Conservation (phyloP, 2,329 filamentous ascomycete species). For the Paracoccidioides lutzii region DNA sequence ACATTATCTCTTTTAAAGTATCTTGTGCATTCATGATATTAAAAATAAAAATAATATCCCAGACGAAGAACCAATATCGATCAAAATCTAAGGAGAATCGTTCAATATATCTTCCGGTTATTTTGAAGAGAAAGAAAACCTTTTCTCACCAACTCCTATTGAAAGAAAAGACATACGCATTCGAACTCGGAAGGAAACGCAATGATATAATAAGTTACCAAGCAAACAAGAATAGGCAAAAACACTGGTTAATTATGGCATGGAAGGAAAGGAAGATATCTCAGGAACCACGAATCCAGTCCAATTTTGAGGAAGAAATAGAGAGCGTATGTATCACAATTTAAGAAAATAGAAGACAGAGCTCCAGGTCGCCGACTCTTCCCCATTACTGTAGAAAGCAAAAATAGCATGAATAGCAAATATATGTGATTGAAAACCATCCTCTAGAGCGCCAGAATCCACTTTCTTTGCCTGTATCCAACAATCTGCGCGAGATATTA, state of each 20-base stretch:
- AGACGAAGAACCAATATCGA: neutral
- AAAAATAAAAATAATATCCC: neutral
- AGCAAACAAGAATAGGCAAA: no score
- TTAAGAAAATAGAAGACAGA: no score
- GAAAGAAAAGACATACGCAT: no score
- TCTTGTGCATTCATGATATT: no score
- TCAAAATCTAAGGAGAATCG: neutral
- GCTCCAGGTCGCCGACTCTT: no score
- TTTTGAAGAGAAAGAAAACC: neutral
- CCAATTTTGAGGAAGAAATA: no score
- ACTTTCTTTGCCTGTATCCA: neutral
- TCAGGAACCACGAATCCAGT: no score
- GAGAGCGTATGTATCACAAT: no score
- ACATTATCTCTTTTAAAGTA: no score
- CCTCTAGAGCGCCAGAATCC: neutral
- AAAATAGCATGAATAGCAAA: neutral
- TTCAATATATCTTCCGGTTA: neutral
- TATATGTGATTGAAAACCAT: neutral
- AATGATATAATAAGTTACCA: neutral
- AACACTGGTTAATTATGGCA: no score
- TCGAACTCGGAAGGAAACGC: neutral
- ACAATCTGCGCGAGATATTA: neutral
- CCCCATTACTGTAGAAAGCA: neutral
- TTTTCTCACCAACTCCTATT: no score
- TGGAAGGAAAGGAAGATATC: no score